These are phyloP conservation scores for Amniculicola lignicola DNA, from an alignment of 495 filamentous ascomycete genomes.

Conservation along the genomic window DNA sequence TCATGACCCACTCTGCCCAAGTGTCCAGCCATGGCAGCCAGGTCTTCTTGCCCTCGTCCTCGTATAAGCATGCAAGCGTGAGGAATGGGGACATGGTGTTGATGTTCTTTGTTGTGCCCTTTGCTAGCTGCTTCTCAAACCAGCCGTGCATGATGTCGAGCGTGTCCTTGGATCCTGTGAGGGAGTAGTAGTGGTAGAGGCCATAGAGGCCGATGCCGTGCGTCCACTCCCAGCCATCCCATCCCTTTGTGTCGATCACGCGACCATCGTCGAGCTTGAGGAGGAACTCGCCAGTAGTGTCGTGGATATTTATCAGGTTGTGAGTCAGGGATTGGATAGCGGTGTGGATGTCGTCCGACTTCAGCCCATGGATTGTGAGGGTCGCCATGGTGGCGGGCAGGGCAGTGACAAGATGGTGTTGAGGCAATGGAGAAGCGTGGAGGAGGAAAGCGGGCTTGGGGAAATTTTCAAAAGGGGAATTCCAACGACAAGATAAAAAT, in stretches of 20 bases:
- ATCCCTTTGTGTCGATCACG: slow-evolving; percentile 75
- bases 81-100: slow-evolving; percentile 75
- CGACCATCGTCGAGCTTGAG: slow-evolving; percentile 63
- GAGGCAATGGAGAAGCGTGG: neutral
- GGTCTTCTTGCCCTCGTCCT: slow-evolving; percentile 57
- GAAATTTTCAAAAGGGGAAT: too few species aligned
- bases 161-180: slow-evolving; percentile 53
- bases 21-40: slow-evolving; percentile 68
- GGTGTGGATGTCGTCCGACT: slow-evolving; percentile 44
- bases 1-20: slow-evolving; percentile 75
- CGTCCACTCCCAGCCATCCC: slow-evolving; percentile 79
- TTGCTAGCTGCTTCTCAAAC: slow-evolving; percentile 62
- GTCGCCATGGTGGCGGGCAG: slow-evolving; percentile 11
- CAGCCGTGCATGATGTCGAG: slow-evolving; percentile 63
- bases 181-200: slow-evolving; percentile 71
- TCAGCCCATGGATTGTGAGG: slow-evolving; percentile 16
- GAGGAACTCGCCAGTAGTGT: slow-evolving; percentile 66
- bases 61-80: slow-evolving; percentile 67
- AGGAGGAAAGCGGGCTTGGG: too few species aligned
- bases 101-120: slow-evolving; percentile 75
- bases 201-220: slow-evolving; percentile 75
- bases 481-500: too few species aligned
- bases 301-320: slow-evolving; percentile 67
- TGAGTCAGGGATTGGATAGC: slow-evolving; percentile 60
- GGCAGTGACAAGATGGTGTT: neutral